Percentiles rank a stretch among this genome's conserved stretches.
These are phyloP conservation scores for Albizia julibrissin DNA, from an alignment of 306 rosid genomes.

Conservation along the genomic window DNA sequence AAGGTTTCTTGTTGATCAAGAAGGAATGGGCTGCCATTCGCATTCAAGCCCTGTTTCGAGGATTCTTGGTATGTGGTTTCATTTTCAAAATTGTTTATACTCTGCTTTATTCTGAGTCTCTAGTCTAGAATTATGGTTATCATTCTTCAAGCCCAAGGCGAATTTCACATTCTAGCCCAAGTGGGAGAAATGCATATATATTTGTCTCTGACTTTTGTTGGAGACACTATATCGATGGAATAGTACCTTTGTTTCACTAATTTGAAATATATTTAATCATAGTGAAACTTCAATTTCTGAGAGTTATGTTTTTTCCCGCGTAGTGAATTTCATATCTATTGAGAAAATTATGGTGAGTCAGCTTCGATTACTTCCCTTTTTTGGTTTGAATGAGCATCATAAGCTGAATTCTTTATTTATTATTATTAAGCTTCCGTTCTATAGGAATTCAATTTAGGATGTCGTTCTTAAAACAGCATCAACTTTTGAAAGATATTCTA, in stretches of 20 bases:
- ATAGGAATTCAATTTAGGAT: background rate
- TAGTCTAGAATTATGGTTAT: background rate
- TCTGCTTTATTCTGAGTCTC: background rate
- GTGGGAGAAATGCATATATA: background rate
- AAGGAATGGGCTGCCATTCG: slow-evolving; percentile 84
- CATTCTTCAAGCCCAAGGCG: background rate
- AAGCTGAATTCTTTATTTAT: background rate
- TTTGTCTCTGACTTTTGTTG: background rate
- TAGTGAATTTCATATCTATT: background rate
- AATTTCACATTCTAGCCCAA: background rate
- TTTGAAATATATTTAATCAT: slow-evolving; percentile 7
- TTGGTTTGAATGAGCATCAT: background rate
- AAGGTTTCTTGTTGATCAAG: slow-evolving; percentile 62
- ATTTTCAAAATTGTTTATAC: background rate
- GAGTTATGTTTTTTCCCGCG: background rate
- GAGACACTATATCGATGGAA: background rate
- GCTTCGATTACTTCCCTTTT: background rate
- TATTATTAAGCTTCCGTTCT: background rate
- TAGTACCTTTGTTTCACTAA: background rate
- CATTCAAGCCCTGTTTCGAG: slow-evolving; percentile 78
- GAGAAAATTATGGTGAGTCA: background rate
- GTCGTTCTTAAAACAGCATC: background rate
- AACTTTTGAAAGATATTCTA: background rate
- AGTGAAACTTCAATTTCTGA: slow-evolving; percentile 13
- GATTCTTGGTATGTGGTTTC: slow-evolving; percentile 59